Percentiles rank a stretch among this genome's conserved stretches.
Conservation (phyloP, 345 rosid genomes). For the Microcos paniculata region DNA sequence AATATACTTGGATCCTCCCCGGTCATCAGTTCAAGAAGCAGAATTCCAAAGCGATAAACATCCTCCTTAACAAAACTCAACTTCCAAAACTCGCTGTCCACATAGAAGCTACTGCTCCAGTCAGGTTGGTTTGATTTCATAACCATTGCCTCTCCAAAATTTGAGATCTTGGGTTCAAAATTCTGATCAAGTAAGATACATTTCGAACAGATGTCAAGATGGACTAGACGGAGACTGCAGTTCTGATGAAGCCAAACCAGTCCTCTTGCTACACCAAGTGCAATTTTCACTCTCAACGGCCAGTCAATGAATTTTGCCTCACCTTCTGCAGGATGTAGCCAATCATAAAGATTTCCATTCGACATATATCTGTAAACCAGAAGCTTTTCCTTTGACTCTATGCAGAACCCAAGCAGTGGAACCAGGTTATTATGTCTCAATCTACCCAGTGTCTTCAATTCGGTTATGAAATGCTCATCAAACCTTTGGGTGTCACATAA, state of each 20-base stretch:
- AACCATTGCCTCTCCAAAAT: slow-evolving; percentile 8
- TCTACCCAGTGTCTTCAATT: neutral
- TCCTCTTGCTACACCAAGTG: slow-evolving; percentile 22
- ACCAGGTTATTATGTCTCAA: slow-evolving; percentile 2
- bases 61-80: slow-evolving; percentile 21
- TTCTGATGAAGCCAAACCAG: slow-evolving; percentile 34
- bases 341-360: slow-evolving; percentile 25
- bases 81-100: slow-evolving; percentile 18
- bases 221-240: neutral
- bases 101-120: neutral
- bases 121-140: neutral
- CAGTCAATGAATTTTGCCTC: slow-evolving; percentile 11
- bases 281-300: slow-evolving; percentile 31
- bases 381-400: slow-evolving; percentile 14
- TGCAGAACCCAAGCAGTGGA: slow-evolving; percentile 29
- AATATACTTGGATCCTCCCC: neutral
- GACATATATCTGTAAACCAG: slow-evolving; percentile 27
- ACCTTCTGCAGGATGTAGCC: slow-evolving; percentile 10
- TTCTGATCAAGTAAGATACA: slow-evolving; percentile 18
- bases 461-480: slow-evolving; percentile 2
- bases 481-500: neutral
- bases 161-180: slow-evolving; percentile 6
- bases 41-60: slow-evolving; percentile 23
- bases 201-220: slow-evolving; percentile 22
- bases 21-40: slow-evolving; percentile 25